Base-by-base conservation (phyloP, 2,329 filamentous ascomycete species). In the Cephalotrichum gorgonifer region DNA sequence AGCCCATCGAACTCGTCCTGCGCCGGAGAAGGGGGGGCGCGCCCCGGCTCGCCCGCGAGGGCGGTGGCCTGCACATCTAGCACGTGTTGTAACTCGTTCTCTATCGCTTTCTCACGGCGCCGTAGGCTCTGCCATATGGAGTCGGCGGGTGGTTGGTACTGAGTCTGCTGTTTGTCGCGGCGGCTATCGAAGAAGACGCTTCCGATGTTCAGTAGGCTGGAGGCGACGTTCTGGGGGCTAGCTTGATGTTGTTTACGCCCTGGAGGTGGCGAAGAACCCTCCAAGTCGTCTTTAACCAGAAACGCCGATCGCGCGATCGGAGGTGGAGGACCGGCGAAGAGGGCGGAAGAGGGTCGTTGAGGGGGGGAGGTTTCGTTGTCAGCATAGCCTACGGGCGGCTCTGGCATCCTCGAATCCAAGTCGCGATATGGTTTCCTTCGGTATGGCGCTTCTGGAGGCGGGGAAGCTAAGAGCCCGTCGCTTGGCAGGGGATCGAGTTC, bases 271-370 rank as follows among this genome's bases (percentile, higher is more conserved):
- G 53, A 51, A 45, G 51, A 54, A n/a, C 54, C 55, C 2, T 70
- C 48, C 20, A 50, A 48, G 17, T 39, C 23, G 27, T 43, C 26
- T 14, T 48, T 42, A 17, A 43, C 4, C 30, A 52, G 39, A 25
- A 70, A 51, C 3, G 66, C 62, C 0, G 74, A 75, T 6, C 61
- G 54, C 2, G 70, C 66, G 50, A 78, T 76, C 4, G 74, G 74
- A 1, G 74, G 72, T 0, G 74, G 74, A 0, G 74, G 74, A 1
- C 73, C 72, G 2, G 62, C 57, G 50, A 76, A 77, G 42, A 76
- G 63, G 3, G 22, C 25, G 7, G 20, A 38, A 23, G 23, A 23
- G 38, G 25, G 38, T 20, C 22, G n/a, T n/a, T 27, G 22, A 48
- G 50, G 9, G 41, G 53, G 22, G 49, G 49, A 17, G 49, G 49